Conservation (phyloP, 2,329 filamentous ascomycete species). For the Phaeosphaeriaceae sp. region DNA sequence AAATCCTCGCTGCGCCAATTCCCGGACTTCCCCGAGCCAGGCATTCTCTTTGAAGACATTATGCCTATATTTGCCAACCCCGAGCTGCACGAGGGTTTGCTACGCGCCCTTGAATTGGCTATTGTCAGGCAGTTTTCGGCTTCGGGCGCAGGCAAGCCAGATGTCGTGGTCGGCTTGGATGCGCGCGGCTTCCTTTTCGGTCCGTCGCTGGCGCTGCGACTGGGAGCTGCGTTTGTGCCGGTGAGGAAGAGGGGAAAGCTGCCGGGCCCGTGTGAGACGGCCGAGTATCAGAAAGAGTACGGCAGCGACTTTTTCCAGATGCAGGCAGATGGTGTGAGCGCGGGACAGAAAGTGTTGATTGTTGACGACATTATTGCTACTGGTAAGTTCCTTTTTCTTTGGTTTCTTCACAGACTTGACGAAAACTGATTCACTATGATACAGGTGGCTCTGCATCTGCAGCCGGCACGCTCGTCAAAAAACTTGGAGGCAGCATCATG, state of each 20-base stretch:
- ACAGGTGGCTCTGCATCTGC: conserved; percentile 89
- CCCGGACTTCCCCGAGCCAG: conserved; percentile 87
- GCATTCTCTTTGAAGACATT: conserved; percentile 97
- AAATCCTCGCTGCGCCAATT: conserved; percentile 79
- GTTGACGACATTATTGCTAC: conserved; percentile 99
- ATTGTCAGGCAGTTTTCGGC: conserved; percentile 71
- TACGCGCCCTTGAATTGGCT: conserved; percentile 86
- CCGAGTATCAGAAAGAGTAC: conserved; percentile 93
- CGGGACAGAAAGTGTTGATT: conserved; percentile 86
- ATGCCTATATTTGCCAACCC: conserved; percentile 90
- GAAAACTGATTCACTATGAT: conserved; percentile 11
- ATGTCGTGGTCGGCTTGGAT: conserved; percentile 92
- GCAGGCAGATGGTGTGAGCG: conserved; percentile 82
- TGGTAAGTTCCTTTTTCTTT: conserved; percentile 66
- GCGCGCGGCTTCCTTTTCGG: conserved; percentile 96
- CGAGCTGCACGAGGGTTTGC: conserved; percentile 73
- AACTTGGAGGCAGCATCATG: conserved; percentile 83
- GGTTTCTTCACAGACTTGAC: neutral
- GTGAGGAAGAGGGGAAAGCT: conserved; percentile 96
- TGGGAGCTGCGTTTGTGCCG: conserved; percentile 87
- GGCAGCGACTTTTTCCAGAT: conserved; percentile 96
- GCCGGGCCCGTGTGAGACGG: conserved; percentile 84
- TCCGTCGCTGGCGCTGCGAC: conserved; percentile 80
- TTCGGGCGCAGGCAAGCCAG: conserved; percentile 69
- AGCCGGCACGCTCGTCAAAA: conserved; percentile 82